Conservation (phyloP, 1,284 basidiomycete species). For the Lignosus rhinocerotis region DNA sequence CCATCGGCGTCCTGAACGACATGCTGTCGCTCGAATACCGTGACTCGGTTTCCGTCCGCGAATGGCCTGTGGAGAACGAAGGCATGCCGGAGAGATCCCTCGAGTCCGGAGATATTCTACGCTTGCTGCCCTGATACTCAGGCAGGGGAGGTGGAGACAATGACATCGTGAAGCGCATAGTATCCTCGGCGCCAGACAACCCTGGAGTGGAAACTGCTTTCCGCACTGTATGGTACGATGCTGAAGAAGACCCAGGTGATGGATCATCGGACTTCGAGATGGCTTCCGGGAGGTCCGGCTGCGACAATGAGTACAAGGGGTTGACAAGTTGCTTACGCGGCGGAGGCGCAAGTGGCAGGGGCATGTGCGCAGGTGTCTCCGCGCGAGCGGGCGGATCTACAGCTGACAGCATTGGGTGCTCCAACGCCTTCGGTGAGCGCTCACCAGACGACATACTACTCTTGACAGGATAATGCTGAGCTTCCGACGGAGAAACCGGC, state of each 20-base stretch:
- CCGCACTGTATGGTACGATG: constrained; percentile 23
- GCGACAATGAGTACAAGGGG: constrained; percentile 53
- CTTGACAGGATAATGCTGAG: constrained; percentile 24
- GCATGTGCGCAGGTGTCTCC: constrained; percentile 55
- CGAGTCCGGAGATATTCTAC: constrained; percentile 21
- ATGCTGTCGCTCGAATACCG: constrained; percentile 35
- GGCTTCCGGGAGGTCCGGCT: constrained; percentile 46
- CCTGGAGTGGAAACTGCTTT: constrained; percentile 29
- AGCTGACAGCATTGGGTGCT: constrained; percentile 15
- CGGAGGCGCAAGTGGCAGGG: constrained; percentile 61
- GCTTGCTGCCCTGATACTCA: constrained; percentile 11
- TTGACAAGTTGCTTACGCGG: constrained; percentile 53
- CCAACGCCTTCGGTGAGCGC: constrained; percentile 14
- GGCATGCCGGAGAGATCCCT: constrained; percentile 16
- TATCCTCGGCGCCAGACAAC: constrained; percentile 22
- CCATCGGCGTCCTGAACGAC: constrained; percentile 33
- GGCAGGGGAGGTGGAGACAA: constrained; percentile 26
- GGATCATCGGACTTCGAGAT: constrained; percentile 9
- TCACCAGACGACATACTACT: constrained; percentile 29
- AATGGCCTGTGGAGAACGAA: constrained; percentile 22
- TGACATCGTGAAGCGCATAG: constrained; percentile 9
- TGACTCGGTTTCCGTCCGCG: constrained; percentile 29
- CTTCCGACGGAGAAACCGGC: constrained; percentile 18
- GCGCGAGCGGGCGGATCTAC: constrained; percentile 37
- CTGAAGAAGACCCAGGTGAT: constrained; percentile 15